Conservation (phyloP, 2,329 filamentous ascomycete species). For the Pseudocercospora eumusae region DNA sequence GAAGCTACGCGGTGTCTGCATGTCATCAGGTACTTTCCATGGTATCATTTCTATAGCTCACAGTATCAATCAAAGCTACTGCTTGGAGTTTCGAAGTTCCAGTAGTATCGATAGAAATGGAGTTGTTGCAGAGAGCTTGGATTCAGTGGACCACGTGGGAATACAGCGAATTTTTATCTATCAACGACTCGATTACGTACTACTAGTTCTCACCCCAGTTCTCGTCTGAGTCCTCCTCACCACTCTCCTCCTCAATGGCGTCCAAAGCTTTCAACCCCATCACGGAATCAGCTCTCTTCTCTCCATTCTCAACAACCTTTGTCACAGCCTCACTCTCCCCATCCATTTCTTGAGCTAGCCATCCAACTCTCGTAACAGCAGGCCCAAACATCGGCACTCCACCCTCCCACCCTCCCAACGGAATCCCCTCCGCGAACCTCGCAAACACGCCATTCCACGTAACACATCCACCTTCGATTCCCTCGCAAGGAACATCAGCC, state of each 20-base stretch:
- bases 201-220: constrained; percentile 14
- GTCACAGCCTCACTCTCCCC: neutral
- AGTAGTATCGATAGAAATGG: too few relatives aligned
- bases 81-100: too few relatives aligned
- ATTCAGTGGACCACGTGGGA: too few relatives aligned
- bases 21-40: too few relatives aligned
- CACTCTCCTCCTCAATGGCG: neutral
- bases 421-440: neutral
- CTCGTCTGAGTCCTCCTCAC: neutral
- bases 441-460: neutral
- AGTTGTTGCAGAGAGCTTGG: too few relatives aligned
- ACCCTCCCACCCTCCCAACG: neutral
- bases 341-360: too few relatives aligned
- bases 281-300: neutral
- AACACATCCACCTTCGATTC: neutral
- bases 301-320: neutral
- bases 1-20: too few relatives aligned
- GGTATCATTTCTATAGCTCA: too few relatives aligned
- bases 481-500: neutral
- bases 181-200: constrained; percentile 17
- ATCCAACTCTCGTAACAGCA: neutral
- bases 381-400: neutral
- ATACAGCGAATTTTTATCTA: neutral
- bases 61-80: too few relatives aligned
- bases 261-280: neutral